These are phyloP conservation scores for Boehmeria nivea DNA, from an alignment of 306 rosid genomes.

Conservation along the genomic window DNA sequence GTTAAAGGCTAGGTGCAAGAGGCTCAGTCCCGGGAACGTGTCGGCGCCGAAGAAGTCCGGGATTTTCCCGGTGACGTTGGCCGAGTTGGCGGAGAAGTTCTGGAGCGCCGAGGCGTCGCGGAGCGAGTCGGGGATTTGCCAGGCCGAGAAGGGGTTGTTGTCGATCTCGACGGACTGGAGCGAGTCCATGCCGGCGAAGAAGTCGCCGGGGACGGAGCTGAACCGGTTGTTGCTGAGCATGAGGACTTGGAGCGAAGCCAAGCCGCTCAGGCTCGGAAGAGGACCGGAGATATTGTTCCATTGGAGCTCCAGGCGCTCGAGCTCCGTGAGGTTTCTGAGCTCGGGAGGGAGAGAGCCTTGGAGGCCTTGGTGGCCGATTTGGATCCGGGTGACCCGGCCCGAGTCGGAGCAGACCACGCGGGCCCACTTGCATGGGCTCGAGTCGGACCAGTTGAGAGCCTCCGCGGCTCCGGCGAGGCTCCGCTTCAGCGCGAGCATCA, in stretches of 20 bases:
- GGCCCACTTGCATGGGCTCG: constrained; percentile 53
- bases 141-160: constrained; percentile 55
- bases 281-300: constrained; percentile 75
- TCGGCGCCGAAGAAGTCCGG: constrained; percentile 48
- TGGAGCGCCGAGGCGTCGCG: constrained; percentile 46
- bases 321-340: constrained; percentile 42
- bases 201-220: constrained; percentile 45
- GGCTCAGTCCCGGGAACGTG: constrained; percentile 43
- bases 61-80: constrained; percentile 51
- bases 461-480: constrained; percentile 38
- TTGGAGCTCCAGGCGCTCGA: constrained; percentile 69
- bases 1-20: constrained; percentile 70
- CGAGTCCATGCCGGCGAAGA: constrained; percentile 51
- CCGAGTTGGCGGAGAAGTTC: constrained; percentile 75
- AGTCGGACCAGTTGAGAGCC: constrained; percentile 58
- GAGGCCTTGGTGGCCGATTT: constrained; percentile 49
- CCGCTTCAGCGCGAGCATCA: constrained; percentile 52
- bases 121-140: constrained; percentile 58
- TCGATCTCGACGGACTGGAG: constrained; percentile 60
- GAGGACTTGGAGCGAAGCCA: constrained; percentile 42
- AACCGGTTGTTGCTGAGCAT: constrained; percentile 48
- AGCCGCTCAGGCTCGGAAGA: constrained; percentile 49
- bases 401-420: constrained; percentile 38
- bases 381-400: constrained; percentile 54
- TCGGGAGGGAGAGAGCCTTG: constrained; percentile 47